Base-by-base conservation (phyloP, 768 basidiomycete species). In the Russula olivacea region DNA sequence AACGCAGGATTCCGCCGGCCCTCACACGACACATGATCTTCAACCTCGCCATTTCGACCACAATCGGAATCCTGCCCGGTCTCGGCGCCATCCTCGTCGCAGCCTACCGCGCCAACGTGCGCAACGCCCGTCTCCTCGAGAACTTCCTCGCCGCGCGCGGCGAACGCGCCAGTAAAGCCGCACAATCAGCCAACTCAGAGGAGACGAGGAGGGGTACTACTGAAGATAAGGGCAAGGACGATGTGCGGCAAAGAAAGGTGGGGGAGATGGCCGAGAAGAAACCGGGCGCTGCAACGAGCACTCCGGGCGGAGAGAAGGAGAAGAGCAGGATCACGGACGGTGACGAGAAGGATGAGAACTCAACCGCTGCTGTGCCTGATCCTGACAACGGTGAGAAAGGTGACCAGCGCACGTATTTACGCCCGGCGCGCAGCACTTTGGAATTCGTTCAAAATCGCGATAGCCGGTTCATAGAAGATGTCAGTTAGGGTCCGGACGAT, bases 121-220 rank as follows among this genome's bases (percentile, higher is more conserved):
- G 95, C 64, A 97, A 98, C 69, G 94, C 92, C 12, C 82, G 82
- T 6, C 76, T 97, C 53, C 78, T 98, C 52, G 92, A 95, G 70
- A 91, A 93, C 72, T 93, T 83, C 73, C 74, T 97, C 58, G 80
- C 87, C 40, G 78, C 91, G 34, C 80, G 94, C 50, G 92, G 90
- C 32, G 60, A 48, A 28, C 25, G 53, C 10, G 41, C 28, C 40
- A 23, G 19, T 3, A 58, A 28, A 34, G 30, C 56, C 17, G 4
- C 34, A 2, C 58, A 51, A 8, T 15, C 59, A n/a, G 8, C 32
- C 11, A 25, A 23, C 11, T 21, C 38, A 8, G 28, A 52, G 17
- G 53, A 55, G 23, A 25, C 25, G 23, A 56, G 8, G 28, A 25
- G 14, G 17, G 17, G 15, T 19, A 21, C 25, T 21, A 1, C 17